Base-by-base conservation (phyloP, 306 rosid genomes). In the Rosa persica region DNA sequence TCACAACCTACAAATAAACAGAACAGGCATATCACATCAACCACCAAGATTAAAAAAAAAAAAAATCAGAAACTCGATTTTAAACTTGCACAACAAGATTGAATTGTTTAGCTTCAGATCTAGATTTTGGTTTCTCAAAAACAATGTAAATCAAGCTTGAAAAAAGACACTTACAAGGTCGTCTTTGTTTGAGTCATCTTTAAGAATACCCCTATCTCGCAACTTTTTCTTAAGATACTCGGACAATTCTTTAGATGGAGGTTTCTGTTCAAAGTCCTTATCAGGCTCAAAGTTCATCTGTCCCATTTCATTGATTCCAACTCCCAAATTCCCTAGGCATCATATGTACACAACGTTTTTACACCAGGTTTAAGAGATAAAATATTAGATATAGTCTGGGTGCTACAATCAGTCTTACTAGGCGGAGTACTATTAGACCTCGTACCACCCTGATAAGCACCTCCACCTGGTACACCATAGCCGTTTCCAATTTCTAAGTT, bases 381-480 rank as follows among this genome's bases (percentile, higher is more conserved):
- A 73, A 38, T 20, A 49, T 48, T 48, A 30, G 75, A 57, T 15
- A 62, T 7, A 6, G 44, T 38, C 25, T 7, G 54, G 57, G 67
- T 39, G 5, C 7, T 74, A 68, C n/a, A 11, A 40, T 39, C 23
- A 62, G 20, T 70, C 81, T 83, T 80, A 81, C 87, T 66, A 42
- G 74, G 47, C 22, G 54, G 30, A 72, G 80, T 73, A 34, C 78
- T 19, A 66, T 73, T 82, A 75, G 86, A 83, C 71, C 64, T 79
- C 48, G 83, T 43, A 78, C 83, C 86, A 78, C 88, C 90, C 80
- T 77, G 76, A 78, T 89, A 94, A 74, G 97, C 96, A 77, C 96
- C 93, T 80, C 97, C 98, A 67, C 98, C 98, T 12, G 98, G 98
- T 77, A 94, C 97, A 46, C 98, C 98, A 85, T 94, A 92, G 23